Base-by-base conservation (phyloP, 2,329 filamentous ascomycete species). In the Fusarium sp. region DNA sequence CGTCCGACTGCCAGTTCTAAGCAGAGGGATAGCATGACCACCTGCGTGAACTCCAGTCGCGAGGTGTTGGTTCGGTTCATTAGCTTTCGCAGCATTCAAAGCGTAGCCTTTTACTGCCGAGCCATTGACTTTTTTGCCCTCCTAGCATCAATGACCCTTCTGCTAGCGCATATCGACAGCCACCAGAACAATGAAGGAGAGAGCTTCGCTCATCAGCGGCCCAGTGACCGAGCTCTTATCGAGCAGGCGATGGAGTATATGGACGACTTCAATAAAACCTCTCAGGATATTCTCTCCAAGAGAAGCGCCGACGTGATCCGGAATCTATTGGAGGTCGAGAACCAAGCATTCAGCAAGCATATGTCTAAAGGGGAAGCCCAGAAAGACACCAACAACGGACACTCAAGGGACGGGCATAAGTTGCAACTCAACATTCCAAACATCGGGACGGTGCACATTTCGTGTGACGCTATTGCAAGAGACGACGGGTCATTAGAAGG, bases 151-250 rank as follows among this genome's bases (percentile, higher is more conserved):
- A 16, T 35, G 30, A 56, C 52, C 30, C 52, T 56, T 23, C 13
- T 56, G 13, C n/a, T 56, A 13, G 52, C 30, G 20, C 52, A 56
- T 23, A 56, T 56, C n/a, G 32, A 35, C 5, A 56, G 52, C 18
- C 30, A 32, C n/a, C 43, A 48, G 32, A 67, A 34, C 41, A 66
- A 57, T 27, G 14, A 64, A 30, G 41, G n/a, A 20, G 43, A 52
- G 43, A 63, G 41, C 30, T 39, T 73, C 4, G 54, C 59, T 4
- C 70, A 72, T 43, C 70, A 72, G 35, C 52, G 67, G 18, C 41
- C 50, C 20, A 63, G 32, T 6, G 70, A 72, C 41, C 64, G 63
- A 9, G 70, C 70, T 14, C 57, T 72, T 43, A 56, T 67, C 16
- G 63, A 64, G 20, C 63, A 70, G 48, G 59, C 63, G 14, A 43